Evolutionary conservation across 2,329 filamentous ascomycete genomes (phyloP).

Genomic region (Rhytidhysteron rufulum): DNA sequence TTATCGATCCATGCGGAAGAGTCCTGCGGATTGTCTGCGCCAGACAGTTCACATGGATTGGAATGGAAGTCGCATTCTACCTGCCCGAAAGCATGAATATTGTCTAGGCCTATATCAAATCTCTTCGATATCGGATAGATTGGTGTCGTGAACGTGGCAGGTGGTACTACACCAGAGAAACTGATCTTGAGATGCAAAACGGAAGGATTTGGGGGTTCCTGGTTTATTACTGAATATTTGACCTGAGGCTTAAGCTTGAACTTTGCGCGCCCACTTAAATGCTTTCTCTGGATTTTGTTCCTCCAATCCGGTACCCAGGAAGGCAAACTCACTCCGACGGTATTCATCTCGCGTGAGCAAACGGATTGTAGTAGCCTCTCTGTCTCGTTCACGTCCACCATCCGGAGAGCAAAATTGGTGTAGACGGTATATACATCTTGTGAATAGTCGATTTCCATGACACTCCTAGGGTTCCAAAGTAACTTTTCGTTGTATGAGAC

Average conservation of each 20-base stretch:
- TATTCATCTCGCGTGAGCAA: neutral
- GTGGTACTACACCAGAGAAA: neutral
- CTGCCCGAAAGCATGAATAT: no score
- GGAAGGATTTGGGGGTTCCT: no score
- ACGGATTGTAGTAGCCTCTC: neutral
- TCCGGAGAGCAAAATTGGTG: neutral
- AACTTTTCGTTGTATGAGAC: neutral
- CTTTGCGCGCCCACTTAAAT: neutral
- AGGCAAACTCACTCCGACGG: neutral
- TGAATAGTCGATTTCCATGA: neutral
- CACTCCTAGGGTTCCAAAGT: neutral
- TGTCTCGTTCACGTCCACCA: neutral
- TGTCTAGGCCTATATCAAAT: no score
- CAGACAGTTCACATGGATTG: no score
- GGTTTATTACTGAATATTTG: neutral
- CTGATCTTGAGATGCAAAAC: neutral
- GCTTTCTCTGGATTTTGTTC: neutral
- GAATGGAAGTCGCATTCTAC: no score
- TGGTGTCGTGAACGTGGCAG: neutral
- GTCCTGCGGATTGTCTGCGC: no score
- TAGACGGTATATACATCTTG: neutral
- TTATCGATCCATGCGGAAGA: no score
- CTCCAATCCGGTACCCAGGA: neutral
- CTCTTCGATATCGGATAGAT: neutral
- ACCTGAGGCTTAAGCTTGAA: neutral